Conservation (phyloP, 2,329 filamentous ascomycete species). For the Diaporthe destruens region DNA sequence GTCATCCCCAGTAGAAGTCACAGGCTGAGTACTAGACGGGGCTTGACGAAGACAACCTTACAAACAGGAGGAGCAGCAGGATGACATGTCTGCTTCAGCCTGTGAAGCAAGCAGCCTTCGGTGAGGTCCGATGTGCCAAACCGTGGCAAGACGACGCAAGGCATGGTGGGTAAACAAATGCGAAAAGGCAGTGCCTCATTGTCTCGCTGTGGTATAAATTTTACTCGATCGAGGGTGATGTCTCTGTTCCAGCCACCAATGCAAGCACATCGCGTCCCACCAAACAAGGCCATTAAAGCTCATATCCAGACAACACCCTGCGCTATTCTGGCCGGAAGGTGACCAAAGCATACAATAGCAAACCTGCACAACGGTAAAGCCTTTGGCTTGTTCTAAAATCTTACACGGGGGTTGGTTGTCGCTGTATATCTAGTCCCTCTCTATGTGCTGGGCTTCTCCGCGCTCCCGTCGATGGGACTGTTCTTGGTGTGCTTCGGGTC, state of each 20-base stretch:
- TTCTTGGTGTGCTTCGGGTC: constrained; percentile 63
- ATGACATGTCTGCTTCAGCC: not conserved
- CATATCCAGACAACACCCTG: not conserved
- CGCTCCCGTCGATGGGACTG: constrained; percentile 67
- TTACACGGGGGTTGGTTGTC: not conserved
- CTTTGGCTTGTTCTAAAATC: not conserved
- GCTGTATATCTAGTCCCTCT: not conserved
- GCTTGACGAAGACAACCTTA: not conserved
- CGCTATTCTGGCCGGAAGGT: not conserved
- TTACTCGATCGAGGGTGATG: not conserved
- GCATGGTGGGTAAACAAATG: not conserved
- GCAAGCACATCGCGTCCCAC: too few relatives aligned
- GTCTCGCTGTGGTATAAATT: not conserved
- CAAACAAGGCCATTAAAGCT: not conserved
- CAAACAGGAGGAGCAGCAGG: not conserved
- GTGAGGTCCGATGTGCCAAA: not conserved
- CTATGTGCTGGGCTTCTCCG: constrained; percentile 52
- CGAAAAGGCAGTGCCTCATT: not conserved
- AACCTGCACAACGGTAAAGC: not conserved
- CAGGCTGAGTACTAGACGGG: not conserved
- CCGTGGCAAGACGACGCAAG: too few relatives aligned
- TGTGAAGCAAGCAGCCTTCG: not conserved
- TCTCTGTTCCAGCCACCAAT: not conserved
- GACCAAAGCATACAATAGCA: not conserved
- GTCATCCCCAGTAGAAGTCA: not conserved